Percentiles rank a stretch among this genome's conserved stretches.
Evolutionary conservation across 108 stramenopile species (phyloP).

Genomic region (Nitzschia palea): DNA sequence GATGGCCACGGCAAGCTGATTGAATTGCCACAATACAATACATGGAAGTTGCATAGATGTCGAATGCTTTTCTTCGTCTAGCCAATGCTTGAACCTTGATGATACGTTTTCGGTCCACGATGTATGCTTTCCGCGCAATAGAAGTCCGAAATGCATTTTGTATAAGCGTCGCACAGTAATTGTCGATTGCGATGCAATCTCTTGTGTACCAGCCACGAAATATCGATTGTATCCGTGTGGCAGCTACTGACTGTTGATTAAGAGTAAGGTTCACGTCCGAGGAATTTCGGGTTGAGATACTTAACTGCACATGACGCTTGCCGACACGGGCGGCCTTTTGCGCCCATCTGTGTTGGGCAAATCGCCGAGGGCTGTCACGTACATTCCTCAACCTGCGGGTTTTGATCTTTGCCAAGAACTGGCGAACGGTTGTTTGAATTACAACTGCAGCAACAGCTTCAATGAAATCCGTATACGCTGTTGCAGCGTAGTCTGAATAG

Average conservation of each 20-base stretch:
- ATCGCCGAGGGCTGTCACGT: not conserved
- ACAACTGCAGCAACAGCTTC: constrained; percentile 80
- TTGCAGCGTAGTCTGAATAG: no score
- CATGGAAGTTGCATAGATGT: constrained; percentile 41
- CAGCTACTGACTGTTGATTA: constrained; percentile 56
- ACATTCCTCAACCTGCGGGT: constrained; percentile 15
- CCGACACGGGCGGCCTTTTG: not conserved
- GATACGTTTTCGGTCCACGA: constrained; percentile 48
- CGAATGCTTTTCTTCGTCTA: constrained; percentile 44
- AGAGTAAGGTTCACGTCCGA: not conserved
- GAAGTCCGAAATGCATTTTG: constrained; percentile 53
- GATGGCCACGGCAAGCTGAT: constrained; percentile 50
- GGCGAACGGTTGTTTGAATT: constrained; percentile 71
- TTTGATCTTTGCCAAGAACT: constrained; percentile 55
- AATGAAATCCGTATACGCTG: constrained; percentile 49
- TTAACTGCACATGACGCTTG: not conserved
- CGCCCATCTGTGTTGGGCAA: not conserved
- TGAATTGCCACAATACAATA: constrained; percentile 61
- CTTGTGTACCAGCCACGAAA: constrained; percentile 87
- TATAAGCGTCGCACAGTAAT: constrained; percentile 69
- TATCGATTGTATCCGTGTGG: constrained; percentile 63
- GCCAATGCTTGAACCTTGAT: constrained; percentile 53
- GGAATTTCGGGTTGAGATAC: not conserved
- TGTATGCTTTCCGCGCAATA: constrained; percentile 35
- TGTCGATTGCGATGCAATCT: constrained; percentile 68